Evolutionary conservation across 306 rosid species (phyloP), one percentile per base, ranked within the genome.

Genomic region (Pterocarpus santalinus): DNA sequence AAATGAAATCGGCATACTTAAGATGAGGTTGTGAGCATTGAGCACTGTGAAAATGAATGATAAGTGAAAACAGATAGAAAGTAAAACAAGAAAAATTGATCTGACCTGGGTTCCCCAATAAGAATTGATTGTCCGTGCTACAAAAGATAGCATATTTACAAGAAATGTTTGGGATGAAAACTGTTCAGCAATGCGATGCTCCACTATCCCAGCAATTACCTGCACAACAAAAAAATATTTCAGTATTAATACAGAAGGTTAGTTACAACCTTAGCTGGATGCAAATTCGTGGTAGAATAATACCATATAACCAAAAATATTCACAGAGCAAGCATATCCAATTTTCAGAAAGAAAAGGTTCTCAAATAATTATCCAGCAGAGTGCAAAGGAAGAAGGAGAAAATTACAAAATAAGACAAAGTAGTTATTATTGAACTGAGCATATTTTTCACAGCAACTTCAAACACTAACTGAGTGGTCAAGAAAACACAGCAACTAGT

Each of bases 51-150:
- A 65, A 70, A 74, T 75, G 28, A 78, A 73, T 22, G 28, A 22
- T 0, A 22, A 1, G 28, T 55, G 57, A 76, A 57, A 75, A 66
- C 75, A 11, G n/a, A 84, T 36, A 47, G 51, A 74, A 77, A 36
- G 35, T 36, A 73, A 44, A 51, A 79, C 11, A n/a, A 74, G 52
- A 17, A 77, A 44, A 47, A 58, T 16, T 56, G 62, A 47, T 72
- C 87, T 80, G 41, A 95, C 99, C 99, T 91, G 98, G 53, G 99
- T 91, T 81, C 95, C 99, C 98, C 98, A 95, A 30, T 90, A 95
- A 36, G 99, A 95, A 88, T 95, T 95, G 85, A 91, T 35, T 73
- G 91, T 93, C 85, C 99, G 90, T 55, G 86, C 86, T 65, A 93
- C 82, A 82, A 95, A 91, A 16, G 99, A 95, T 35, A 95, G 58